phyloP scores from a whole-genome alignment of 768 basidiomycete species.

The Coprinopsis sp. region DNA sequence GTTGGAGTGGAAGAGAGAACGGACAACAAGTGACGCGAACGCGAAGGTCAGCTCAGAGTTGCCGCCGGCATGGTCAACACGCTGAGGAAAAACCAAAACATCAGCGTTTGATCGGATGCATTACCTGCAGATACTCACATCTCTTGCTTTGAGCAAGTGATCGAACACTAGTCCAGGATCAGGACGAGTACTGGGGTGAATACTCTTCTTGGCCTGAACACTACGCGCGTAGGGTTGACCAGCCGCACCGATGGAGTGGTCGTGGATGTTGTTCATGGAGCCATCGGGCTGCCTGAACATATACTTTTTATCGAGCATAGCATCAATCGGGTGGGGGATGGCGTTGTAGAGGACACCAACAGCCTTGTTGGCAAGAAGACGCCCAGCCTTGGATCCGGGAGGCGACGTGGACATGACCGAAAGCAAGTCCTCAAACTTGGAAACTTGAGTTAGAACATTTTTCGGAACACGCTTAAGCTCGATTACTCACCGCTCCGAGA shows the following conservation, averaged over 20 bases:
- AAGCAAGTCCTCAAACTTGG: slow-evolving; percentile 26
- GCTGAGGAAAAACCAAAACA: slow-evolving; percentile 19
- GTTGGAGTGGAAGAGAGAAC: slow-evolving; percentile 52
- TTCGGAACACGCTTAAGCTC: background rate
- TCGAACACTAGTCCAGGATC: slow-evolving; percentile 63
- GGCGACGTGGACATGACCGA: slow-evolving; percentile 23
- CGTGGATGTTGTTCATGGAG: slow-evolving; percentile 44
- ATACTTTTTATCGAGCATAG: slow-evolving; percentile 23
- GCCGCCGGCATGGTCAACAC: slow-evolving; percentile 46
- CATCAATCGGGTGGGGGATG: slow-evolving; percentile 46
- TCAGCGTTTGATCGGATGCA: slow-evolving; percentile 16
- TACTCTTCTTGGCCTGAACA: slow-evolving; percentile 39
- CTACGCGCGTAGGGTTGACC: slow-evolving; percentile 50
- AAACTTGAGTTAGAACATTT: background rate
- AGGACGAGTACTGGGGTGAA: slow-evolving; percentile 42
- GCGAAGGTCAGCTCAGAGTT: slow-evolving; percentile 62
- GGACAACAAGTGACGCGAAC: slow-evolving; percentile 61
- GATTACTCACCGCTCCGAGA: slow-evolving; percentile 27
- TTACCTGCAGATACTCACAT: slow-evolving; percentile 19
- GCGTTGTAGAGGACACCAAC: slow-evolving; percentile 51
- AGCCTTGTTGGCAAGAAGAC: slow-evolving; percentile 19
- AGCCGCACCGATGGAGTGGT: slow-evolving; percentile 45
- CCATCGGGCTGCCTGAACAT: slow-evolving; percentile 24
- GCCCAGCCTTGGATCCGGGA: slow-evolving; percentile 14
- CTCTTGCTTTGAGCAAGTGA: slow-evolving; percentile 40